Conservation (phyloP, 2,329 filamentous ascomycete genomes). For the Eutypella sp. region DNA sequence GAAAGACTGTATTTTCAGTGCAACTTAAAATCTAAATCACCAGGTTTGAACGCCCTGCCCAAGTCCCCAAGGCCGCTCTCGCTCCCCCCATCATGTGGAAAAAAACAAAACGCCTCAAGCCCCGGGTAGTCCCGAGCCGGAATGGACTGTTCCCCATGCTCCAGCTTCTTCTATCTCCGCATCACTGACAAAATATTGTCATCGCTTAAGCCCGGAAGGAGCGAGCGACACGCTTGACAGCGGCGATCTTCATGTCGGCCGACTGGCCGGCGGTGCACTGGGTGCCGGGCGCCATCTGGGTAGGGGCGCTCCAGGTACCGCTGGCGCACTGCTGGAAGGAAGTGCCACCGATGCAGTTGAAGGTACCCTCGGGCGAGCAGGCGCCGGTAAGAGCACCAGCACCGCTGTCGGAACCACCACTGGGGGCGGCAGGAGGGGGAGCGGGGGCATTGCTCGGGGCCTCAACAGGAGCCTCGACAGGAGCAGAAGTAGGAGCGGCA, state of each 20-base stretch:
- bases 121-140: no score
- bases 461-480: conserved; percentile 7
- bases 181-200: no score
- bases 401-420: conserved; percentile 14
- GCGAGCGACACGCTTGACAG: conserved; percentile 17
- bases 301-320: conserved; percentile 42
- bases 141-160: no score
- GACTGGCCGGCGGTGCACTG: conserved; percentile 39
- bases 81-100: no score
- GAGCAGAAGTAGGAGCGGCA: conserved; percentile 16
- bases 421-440: conserved; percentile 21
- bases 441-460: conserved; percentile 13
- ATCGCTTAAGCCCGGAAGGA: conserved; percentile 21
- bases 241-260: conserved; percentile 32
- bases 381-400: conserved; percentile 31
- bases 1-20: no score
- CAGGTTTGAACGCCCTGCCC: no score
- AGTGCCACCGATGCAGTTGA: conserved; percentile 48
- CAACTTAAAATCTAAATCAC: no score
- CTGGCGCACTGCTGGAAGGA: conserved; percentile 52
- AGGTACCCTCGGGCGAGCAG: conserved; percentile 44
- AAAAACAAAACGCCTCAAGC: no score
- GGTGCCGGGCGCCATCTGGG: conserved; percentile 41
- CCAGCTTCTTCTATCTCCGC: no score
- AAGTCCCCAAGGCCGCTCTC: no score